Percentiles rank a stretch among this genome's conserved stretches.
phyloP scores from a whole-genome alignment of 805 yeast species.

The Candida taoyuanica region DNA sequence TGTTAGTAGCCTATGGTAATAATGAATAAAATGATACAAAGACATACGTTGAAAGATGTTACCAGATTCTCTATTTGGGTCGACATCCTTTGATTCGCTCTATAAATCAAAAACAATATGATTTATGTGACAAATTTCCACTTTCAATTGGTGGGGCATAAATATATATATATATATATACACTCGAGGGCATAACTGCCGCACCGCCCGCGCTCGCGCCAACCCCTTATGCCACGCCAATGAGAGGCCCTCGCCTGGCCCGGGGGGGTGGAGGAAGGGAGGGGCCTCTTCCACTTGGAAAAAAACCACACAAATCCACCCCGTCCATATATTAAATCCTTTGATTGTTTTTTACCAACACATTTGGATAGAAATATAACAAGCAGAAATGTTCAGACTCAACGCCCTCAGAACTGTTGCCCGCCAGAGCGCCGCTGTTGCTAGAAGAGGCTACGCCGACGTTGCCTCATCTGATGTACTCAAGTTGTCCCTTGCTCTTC shows the following conservation, averaged over 20 bases:
- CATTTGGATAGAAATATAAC: neutral
- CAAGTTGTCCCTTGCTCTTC: constrained; percentile 86
- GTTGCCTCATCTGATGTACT: constrained; percentile 68
- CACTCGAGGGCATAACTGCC: neutral
- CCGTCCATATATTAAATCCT: neutral
- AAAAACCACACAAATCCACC: constrained; percentile 5
- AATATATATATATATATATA: too few species aligned
- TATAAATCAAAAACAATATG: too few species aligned
- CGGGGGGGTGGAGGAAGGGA: too few species aligned
- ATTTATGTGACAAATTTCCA: neutral
- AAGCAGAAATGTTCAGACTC: constrained; percentile 26
- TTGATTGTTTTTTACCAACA: too few species aligned
- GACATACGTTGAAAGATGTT: constrained; percentile 13
- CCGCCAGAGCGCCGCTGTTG: constrained; percentile 43
- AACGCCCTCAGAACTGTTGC: constrained; percentile 25
- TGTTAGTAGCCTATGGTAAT: too few species aligned
- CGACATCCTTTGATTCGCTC: too few species aligned
- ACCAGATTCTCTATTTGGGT: constrained; percentile 15
- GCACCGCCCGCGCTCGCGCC: neutral
- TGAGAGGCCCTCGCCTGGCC: neutral
- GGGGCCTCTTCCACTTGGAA: too few species aligned
- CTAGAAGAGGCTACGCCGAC: constrained; percentile 88
- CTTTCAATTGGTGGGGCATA: too few species aligned
- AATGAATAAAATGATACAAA: too few species aligned
- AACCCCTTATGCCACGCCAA: neutral